phyloP scores from a whole-genome alignment of 2,329 filamentous ascomycete species.

The Hypoxylon sp. region DNA sequence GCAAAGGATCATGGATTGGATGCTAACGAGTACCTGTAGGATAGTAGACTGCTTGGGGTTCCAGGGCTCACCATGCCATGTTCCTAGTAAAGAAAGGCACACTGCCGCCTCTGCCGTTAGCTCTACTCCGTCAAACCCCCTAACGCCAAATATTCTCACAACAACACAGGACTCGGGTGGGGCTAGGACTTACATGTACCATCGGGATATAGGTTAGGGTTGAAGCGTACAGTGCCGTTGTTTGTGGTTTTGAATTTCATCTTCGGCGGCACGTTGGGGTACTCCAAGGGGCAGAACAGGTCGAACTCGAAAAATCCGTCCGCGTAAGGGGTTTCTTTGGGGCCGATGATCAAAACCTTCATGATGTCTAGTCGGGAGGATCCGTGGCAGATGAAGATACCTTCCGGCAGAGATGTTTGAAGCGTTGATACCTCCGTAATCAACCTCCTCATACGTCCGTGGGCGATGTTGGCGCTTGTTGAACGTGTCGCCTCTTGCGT shows the following conservation, averaged over 20 bases:
- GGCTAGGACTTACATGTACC: conserved; percentile 53
- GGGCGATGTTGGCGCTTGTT: conserved; percentile 13
- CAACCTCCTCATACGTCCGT: conserved; percentile 58
- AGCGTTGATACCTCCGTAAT: conserved; percentile 57
- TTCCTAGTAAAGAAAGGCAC: conserved; percentile 59
- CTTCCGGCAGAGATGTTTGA: conserved; percentile 56
- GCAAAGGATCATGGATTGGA: conserved; percentile 66
- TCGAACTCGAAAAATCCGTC: conserved; percentile 65
- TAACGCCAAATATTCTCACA: not conserved
- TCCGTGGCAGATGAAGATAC: conserved; percentile 60
- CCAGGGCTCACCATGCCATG: conserved; percentile 59
- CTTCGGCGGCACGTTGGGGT: conserved; percentile 53
- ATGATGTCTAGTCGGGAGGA: conserved; percentile 57
- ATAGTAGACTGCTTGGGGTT: conserved; percentile 56
- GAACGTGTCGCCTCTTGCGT: conserved; percentile 27
- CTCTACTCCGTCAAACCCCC: too few relatives aligned
- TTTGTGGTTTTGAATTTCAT: conserved; percentile 57
- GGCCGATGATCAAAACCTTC: conserved; percentile 60
- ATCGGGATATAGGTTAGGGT: conserved; percentile 60
- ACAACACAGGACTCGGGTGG: not conserved
- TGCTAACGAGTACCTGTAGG: conserved; percentile 62
- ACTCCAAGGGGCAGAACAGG: conserved; percentile 53
- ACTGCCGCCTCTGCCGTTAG: conserved; percentile 44
- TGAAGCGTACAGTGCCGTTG: conserved; percentile 52
- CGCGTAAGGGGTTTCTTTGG: conserved; percentile 60